These are phyloP conservation scores for Cercis canadensis DNA, from an alignment of 306 rosid genomes.

Conservation along the genomic window DNA sequence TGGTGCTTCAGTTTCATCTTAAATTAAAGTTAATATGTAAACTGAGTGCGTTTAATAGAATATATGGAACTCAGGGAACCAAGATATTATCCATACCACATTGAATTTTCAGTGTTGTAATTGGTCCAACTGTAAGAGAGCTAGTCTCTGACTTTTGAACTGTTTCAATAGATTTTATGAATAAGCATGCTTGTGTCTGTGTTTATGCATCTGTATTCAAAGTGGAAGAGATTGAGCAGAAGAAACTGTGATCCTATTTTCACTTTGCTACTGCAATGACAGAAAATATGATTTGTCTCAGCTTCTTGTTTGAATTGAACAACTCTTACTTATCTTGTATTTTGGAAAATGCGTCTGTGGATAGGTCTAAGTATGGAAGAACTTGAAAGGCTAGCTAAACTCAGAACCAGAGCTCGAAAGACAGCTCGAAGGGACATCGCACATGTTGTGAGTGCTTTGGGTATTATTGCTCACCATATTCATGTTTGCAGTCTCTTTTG, in stretches of 20 bases:
- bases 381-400: conserved; percentile 72
- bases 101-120: neutral
- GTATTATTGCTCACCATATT: conserved; percentile 21
- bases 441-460: conserved; percentile 71
- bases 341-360: conserved; percentile 13
- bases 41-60: neutral
- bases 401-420: conserved; percentile 81
- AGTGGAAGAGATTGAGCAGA: conserved; percentile 9
- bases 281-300: neutral
- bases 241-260: conserved; percentile 19
- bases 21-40: neutral
- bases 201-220: conserved; percentile 5
- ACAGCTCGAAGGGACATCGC: conserved; percentile 95
- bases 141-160: neutral
- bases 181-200: neutral
- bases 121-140: neutral
- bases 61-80: neutral
- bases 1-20: neutral
- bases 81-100: neutral
- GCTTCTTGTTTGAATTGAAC: conserved; percentile 13
- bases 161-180: neutral
- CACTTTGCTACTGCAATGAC: conserved; percentile 14
- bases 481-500: neutral
- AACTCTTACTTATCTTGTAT: conserved; percentile 9
- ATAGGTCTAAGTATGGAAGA: conserved; percentile 79